These are phyloP conservation scores for Rhizopus delemar DNA, from an alignment of 371 early-diverging fungal genomes.

Conservation along the genomic window DNA sequence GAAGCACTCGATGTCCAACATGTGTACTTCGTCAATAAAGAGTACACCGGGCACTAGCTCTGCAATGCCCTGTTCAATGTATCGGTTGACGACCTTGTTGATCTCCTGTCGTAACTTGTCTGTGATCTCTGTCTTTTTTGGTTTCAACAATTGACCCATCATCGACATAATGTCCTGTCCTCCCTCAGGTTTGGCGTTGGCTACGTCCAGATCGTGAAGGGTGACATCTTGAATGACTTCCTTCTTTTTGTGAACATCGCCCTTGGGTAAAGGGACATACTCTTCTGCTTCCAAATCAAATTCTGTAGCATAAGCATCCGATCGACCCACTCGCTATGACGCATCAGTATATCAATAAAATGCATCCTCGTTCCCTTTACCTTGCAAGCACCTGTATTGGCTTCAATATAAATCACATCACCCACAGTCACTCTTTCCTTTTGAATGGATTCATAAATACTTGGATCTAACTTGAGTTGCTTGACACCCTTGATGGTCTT, in stretches of 20 bases:
- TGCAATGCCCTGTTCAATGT: conserved; percentile 98
- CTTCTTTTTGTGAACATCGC: conserved; percentile 98
- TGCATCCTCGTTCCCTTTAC: too few species aligned
- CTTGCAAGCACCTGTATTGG: conserved; percentile 96
- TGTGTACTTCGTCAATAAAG: conserved; percentile 98
- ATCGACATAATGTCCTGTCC: conserved; percentile 97
- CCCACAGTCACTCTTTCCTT: conserved; percentile 96
- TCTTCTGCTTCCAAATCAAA: conserved; percentile 96
- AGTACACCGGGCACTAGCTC: conserved; percentile 97
- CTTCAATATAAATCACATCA: conserved; percentile 98
- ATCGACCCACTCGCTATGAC: conserved; percentile 88
- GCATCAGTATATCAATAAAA: too few species aligned
- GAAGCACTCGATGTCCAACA: conserved; percentile 99
- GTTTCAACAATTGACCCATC: conserved; percentile 96
- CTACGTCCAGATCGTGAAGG: conserved; percentile 98
- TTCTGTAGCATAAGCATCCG: conserved; percentile 94
- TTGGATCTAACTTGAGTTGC: conserved; percentile 95
- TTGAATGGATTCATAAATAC: conserved; percentile 94
- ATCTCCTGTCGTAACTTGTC: conserved; percentile 97
- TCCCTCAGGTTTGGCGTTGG: conserved; percentile 95
- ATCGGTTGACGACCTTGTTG: conserved; percentile 98
- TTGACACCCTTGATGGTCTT: conserved; percentile 99
- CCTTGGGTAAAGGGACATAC: conserved; percentile 97
- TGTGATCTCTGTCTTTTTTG: conserved; percentile 97
- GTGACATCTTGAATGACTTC: conserved; percentile 97